Evolutionary conservation across 106 monocot species (phyloP).

Genomic region (Gastrodia elata): DNA sequence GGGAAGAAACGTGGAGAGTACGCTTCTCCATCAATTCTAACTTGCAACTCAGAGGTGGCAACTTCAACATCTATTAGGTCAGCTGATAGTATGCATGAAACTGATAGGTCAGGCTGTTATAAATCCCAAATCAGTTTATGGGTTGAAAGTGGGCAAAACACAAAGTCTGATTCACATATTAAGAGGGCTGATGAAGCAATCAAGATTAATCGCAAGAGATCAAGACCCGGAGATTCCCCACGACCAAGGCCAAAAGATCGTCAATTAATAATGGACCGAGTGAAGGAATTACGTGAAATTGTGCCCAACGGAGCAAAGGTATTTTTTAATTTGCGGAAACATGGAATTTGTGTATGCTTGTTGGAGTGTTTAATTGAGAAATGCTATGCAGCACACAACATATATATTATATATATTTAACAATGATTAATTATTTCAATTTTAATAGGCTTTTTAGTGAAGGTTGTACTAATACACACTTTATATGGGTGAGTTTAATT

Average conservation of each 20-base stretch:
- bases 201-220: conserved; percentile 54
- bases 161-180: conserved; percentile 21
- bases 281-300: conserved; percentile 91
- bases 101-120: conserved; percentile 21
- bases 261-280: conserved; percentile 95
- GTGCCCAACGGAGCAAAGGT: conserved; percentile 95
- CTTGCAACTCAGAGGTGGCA: conserved; percentile 19
- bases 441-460: no score
- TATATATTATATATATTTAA: no score
- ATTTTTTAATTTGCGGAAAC: background rate
- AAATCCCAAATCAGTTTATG: conserved; percentile 66
- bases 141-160: conserved; percentile 46
- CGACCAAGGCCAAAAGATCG: conserved; percentile 90
- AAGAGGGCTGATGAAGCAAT: conserved; percentile 28
- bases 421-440: no score
- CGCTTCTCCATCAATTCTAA: conserved; percentile 10
- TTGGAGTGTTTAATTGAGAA: background rate
- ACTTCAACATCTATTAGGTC: conserved; percentile 21
- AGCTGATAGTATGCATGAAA: conserved; percentile 24
- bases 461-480: no score
- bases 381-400: no score
- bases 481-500: no score
- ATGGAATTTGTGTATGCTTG: background rate
- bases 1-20: conserved; percentile 1
- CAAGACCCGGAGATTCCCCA: conserved; percentile 72